Conservation (phyloP, 306 rosid species). For the Corylus avellana region DNA sequence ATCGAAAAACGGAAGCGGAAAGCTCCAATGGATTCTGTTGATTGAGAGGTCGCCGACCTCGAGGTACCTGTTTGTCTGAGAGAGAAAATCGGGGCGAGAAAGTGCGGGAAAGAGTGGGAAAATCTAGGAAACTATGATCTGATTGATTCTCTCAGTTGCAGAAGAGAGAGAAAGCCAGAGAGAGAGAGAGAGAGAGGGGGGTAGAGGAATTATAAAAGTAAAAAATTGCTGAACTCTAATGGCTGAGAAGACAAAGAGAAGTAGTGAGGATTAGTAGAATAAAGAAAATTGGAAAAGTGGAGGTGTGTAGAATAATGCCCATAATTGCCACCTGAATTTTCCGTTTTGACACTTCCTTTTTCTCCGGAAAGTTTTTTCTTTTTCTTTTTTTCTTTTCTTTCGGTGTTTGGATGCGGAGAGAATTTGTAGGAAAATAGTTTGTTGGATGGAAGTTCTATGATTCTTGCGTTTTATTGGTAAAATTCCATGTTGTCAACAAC, state of each 20-base stretch:
- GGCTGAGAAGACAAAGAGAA: constrained; percentile 40
- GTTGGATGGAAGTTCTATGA: too few species aligned
- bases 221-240: constrained; percentile 29
- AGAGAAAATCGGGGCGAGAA: constrained; percentile 44
- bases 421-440: neutral
- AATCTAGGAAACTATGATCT: constrained; percentile 65
- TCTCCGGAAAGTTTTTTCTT: neutral
- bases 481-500: neutral
- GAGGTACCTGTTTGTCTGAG: constrained; percentile 24
- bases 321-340: neutral
- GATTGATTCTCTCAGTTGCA: constrained; percentile 51
- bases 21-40: constrained; percentile 44
- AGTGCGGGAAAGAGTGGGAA: constrained; percentile 64
- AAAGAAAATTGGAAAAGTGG: constrained; percentile 16
- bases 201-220: constrained; percentile 27
- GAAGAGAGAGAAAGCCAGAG: constrained; percentile 39
- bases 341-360: constrained; percentile 42
- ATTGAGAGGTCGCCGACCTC: constrained; percentile 47
- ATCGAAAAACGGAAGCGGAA: constrained; percentile 32
- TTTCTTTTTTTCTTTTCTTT: neutral
- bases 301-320: constrained; percentile 13
- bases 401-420: neutral
- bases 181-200: constrained; percentile 22
- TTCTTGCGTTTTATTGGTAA: neutral
- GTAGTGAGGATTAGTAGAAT: constrained; percentile 1